A percentile compares a stretch with the other conserved stretches of the same genome.
Evolutionary conservation across 2,329 filamentous ascomycete genomes (phyloP).

Genomic region (Exophiala dermatitidis): DNA sequence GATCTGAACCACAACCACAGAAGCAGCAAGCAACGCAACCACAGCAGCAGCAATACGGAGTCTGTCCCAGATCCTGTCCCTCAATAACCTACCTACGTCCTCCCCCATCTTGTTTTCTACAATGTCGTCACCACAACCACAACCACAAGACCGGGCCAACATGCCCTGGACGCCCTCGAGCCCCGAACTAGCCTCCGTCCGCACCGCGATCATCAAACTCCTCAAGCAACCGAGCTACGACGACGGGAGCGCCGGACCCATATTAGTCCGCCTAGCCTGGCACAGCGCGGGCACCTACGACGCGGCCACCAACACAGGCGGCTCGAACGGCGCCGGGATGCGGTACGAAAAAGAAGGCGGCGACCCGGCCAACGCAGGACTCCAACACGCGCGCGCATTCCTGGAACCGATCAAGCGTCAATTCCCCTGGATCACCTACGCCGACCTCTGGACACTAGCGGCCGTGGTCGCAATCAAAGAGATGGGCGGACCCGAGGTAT

Average conservation of each 20-base stretch:
- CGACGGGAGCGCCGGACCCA: slow-evolving; percentile 57
- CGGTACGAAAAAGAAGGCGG: slow-evolving; percentile 58
- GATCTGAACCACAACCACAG: no score
- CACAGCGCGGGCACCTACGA: slow-evolving; percentile 60
- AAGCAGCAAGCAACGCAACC: no score
- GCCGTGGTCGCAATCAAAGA: slow-evolving; percentile 52
- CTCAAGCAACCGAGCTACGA: slow-evolving; percentile 57
- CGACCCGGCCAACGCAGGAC: slow-evolving; percentile 58
- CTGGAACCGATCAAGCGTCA: slow-evolving; percentile 55
- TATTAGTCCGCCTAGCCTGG: slow-evolving; percentile 59
- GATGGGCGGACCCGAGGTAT: slow-evolving; percentile 53
- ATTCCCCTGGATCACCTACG: slow-evolving; percentile 58
- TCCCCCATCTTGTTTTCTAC: neutral
- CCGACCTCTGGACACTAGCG: slow-evolving; percentile 59
- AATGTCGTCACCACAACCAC: neutral
- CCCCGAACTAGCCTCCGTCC: slow-evolving; percentile 40
- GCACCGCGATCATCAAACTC: slow-evolving; percentile 47
- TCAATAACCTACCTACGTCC: no score
- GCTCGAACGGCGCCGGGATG: slow-evolving; percentile 60
- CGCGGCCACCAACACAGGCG: slow-evolving; percentile 52
- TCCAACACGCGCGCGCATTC: slow-evolving; percentile 57
- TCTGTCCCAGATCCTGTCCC: no score
- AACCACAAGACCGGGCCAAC: neutral
- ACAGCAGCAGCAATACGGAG: no score
- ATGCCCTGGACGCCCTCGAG: neutral